These are phyloP conservation scores for Alternaria brassicae DNA, from an alignment of 2,329 filamentous ascomycete species.

Conservation along the genomic window DNA sequence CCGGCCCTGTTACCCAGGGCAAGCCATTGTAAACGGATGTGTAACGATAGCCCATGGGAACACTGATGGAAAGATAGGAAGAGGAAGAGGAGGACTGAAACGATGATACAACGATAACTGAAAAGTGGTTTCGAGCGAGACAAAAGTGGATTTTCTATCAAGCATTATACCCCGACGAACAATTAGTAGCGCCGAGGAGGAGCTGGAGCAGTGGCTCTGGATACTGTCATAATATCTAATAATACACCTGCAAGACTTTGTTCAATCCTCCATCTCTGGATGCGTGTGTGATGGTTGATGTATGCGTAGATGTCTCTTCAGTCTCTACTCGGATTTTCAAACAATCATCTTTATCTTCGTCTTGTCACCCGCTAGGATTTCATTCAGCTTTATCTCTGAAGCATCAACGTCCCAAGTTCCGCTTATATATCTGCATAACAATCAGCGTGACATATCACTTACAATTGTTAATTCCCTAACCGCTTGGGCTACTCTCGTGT, in stretches of 20 bases:
- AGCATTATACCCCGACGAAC: constrained; percentile 17
- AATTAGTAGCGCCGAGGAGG: constrained; percentile 1
- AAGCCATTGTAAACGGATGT: neutral
- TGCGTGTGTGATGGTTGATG: neutral
- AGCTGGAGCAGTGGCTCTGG: neutral
- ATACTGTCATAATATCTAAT: neutral
- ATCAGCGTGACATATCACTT: too few species aligned
- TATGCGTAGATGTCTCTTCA: too few species aligned
- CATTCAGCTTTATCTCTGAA: too few species aligned
- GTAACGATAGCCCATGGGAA: too few species aligned
- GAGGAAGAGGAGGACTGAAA: neutral
- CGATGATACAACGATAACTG: neutral
- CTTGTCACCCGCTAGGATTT: too few species aligned
- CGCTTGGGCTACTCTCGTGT: too few species aligned
- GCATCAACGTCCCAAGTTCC: too few species aligned
- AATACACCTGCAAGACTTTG: neutral
- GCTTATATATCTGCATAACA: too few species aligned
- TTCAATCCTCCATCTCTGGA: neutral
- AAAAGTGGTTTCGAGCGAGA: neutral
- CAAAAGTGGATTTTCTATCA: constrained; percentile 6
- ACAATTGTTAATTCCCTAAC: too few species aligned
- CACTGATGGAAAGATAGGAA: neutral
- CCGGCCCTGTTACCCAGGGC: neutral
- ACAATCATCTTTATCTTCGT: too few species aligned
- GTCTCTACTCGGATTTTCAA: too few species aligned